A percentile compares a stretch with the other conserved stretches of the same genome.
phyloP scores from a whole-genome alignment of 768 basidiomycete genomes.

The Xerocomellus intermedius region DNA sequence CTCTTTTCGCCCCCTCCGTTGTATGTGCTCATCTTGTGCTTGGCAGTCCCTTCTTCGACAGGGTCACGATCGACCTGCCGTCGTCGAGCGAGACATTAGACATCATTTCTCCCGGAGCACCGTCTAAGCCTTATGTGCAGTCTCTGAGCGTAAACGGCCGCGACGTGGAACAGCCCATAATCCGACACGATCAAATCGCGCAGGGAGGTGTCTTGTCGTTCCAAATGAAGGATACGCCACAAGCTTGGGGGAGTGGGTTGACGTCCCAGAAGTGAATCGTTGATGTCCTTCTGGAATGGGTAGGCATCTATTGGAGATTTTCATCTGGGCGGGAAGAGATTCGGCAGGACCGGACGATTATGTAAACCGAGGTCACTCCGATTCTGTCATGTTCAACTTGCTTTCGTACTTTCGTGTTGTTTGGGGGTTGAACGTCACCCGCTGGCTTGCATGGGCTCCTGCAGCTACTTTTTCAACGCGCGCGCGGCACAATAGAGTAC shows the following conservation, averaged over 20 bases:
- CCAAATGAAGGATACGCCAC: slow-evolving; percentile 57
- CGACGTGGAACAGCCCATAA: slow-evolving; percentile 42
- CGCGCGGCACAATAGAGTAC: no score
- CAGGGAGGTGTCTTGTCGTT: slow-evolving; percentile 58
- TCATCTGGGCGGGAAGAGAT: no score
- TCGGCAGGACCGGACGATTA: no score
- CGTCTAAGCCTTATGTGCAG: slow-evolving; percentile 58
- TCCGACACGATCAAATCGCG: slow-evolving; percentile 61
- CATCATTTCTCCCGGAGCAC: slow-evolving; percentile 57
- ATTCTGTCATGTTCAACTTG: no score
- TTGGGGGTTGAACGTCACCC: no score
- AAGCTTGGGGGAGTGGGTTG: slow-evolving; percentile 39
- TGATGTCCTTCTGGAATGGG: not conserved
- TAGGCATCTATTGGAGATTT: not conserved
- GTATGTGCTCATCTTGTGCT: not conserved
- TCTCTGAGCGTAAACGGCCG: slow-evolving; percentile 57
- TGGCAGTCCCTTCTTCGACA: slow-evolving; percentile 57
- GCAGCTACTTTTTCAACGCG: no score
- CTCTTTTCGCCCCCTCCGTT: not conserved
- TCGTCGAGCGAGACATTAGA: slow-evolving; percentile 36
- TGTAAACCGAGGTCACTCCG: no score
- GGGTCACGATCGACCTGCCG: slow-evolving; percentile 56
- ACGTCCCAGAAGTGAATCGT: not conserved
- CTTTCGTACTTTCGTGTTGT: no score
- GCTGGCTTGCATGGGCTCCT: no score